phyloP scores from a whole-genome alignment of 768 basidiomycete genomes.

The Mycena latifolia region DNA sequence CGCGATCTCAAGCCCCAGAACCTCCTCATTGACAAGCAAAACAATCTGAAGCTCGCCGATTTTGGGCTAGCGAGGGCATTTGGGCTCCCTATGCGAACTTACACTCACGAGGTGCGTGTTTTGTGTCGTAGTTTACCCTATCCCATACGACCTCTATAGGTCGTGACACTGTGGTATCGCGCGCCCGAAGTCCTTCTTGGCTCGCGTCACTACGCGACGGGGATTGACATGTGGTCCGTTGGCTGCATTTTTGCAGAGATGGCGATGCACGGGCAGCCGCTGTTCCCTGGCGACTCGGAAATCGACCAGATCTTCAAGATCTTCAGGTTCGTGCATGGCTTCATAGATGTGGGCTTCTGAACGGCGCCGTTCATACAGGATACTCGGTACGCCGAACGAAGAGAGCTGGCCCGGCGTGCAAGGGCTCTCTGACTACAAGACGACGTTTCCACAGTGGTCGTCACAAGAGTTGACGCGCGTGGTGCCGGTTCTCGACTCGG shows the following conservation, averaged over 20 bases:
- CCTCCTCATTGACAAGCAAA: conserved; percentile 88
- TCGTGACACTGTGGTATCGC: conserved; percentile 99
- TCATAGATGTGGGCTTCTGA: not conserved
- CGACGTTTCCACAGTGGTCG: conserved; percentile 97
- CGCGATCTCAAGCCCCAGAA: conserved; percentile 98
- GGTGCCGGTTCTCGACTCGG: conserved; percentile 79
- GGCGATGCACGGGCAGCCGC: conserved; percentile 89
- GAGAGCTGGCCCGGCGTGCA: conserved; percentile 93
- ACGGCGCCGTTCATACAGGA: conserved; percentile 56
- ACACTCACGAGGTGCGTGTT: conserved; percentile 91
- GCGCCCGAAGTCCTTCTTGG: conserved; percentile 98
- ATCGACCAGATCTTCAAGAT: conserved; percentile 99
- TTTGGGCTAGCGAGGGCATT: conserved; percentile 97
- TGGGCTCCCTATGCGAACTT: conserved; percentile 98
- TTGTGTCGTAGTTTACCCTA: conserved; percentile 8
- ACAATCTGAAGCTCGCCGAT: conserved; percentile 96
- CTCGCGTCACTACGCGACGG: conserved; percentile 95
- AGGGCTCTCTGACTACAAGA: conserved; percentile 92
- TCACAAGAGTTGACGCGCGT: conserved; percentile 75
- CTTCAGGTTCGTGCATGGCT: conserved; percentile 76
- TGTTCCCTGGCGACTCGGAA: conserved; percentile 99
- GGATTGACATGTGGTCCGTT: conserved; percentile 99
- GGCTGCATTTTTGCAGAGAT: conserved; percentile 99
- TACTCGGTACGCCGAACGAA: conserved; percentile 95
- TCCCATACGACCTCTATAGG: conserved; percentile 61